Evolutionary conservation across 345 rosid species (phyloP).

Genomic region (Bruguiera sexangula): DNA sequence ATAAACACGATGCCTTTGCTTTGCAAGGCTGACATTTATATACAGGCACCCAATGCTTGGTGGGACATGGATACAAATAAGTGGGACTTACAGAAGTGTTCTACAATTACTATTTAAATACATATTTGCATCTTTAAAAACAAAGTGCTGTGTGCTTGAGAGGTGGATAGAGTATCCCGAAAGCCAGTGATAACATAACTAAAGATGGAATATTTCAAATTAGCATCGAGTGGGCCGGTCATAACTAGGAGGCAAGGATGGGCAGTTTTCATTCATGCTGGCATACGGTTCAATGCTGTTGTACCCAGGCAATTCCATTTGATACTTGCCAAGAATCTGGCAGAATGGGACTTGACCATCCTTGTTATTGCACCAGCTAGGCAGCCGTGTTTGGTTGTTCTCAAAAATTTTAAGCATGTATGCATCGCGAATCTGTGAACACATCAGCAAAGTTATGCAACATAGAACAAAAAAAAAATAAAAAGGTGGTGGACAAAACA

Average conservation of each 20-base stretch:
- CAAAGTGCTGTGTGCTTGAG: background rate
- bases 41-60: conserved; percentile 7
- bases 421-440: conserved; percentile 75
- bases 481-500: background rate
- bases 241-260: conserved; percentile 83
- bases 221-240: conserved; percentile 70
- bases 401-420: conserved; percentile 78
- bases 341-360: conserved; percentile 58
- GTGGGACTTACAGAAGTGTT: background rate
- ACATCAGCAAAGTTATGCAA: background rate
- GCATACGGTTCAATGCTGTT: conserved; percentile 75
- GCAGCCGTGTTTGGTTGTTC: conserved; percentile 62
- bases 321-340: conserved; percentile 81
- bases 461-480: conserved; percentile 2
- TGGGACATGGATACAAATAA: no score
- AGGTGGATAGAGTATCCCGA: background rate
- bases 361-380: conserved; percentile 74
- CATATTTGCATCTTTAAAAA: conserved; percentile 17
- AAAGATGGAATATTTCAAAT: background rate
- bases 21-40: background rate
- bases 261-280: conserved; percentile 89
- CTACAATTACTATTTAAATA: background rate
- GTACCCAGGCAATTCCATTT: conserved; percentile 85
- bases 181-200: no score
- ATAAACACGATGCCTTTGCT: background rate